Percentiles rank a stretch among this genome's conserved stretches.
phyloP scores from a whole-genome alignment of 2,329 filamentous ascomycete genomes.

The Teratosphaeria zuluensis region DNA sequence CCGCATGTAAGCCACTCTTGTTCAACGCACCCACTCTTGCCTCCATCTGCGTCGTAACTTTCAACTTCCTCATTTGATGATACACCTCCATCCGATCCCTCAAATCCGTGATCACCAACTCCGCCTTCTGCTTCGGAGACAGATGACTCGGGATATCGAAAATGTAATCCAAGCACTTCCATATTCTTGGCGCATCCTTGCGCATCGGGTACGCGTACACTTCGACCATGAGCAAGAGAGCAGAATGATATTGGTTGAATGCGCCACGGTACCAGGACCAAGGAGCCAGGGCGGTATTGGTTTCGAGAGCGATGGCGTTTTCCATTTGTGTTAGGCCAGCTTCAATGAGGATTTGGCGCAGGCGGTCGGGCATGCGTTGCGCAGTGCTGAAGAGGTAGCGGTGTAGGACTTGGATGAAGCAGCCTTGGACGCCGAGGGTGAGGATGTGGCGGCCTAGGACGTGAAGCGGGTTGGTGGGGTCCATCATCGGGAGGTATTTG shows the following conservation, averaged over 20 bases:
- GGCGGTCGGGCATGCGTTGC: slow-evolving; percentile 48
- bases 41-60: slow-evolving; percentile 23
- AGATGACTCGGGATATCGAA: slow-evolving; percentile 51
- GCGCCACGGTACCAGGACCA: slow-evolving; percentile 66
- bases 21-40: slow-evolving; percentile 13
- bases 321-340: slow-evolving; percentile 48
- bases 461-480: slow-evolving; percentile 51
- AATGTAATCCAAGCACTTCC: slow-evolving; percentile 62
- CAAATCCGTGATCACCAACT: slow-evolving; percentile 53
- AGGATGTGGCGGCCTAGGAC: slow-evolving; percentile 55
- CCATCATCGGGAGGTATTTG: slow-evolving; percentile 56
- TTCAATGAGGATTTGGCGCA: slow-evolving; percentile 55
- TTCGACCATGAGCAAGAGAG: slow-evolving; percentile 59
- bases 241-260: slow-evolving; percentile 62
- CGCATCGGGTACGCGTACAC: slow-evolving; percentile 50
- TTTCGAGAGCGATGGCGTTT: slow-evolving; percentile 46
- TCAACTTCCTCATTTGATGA: slow-evolving; percentile 45
- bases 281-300: slow-evolving; percentile 39
- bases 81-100: slow-evolving; percentile 52
- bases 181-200: slow-evolving; percentile 55
- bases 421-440: slow-evolving; percentile 51
- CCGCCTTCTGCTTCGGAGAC: slow-evolving; percentile 47
- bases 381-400: slow-evolving; percentile 49
- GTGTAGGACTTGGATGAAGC: slow-evolving; percentile 59
- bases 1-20: neutral